Base-by-base conservation (phyloP, 148 eudicot species). In the Vaccinium vitisidaea region DNA sequence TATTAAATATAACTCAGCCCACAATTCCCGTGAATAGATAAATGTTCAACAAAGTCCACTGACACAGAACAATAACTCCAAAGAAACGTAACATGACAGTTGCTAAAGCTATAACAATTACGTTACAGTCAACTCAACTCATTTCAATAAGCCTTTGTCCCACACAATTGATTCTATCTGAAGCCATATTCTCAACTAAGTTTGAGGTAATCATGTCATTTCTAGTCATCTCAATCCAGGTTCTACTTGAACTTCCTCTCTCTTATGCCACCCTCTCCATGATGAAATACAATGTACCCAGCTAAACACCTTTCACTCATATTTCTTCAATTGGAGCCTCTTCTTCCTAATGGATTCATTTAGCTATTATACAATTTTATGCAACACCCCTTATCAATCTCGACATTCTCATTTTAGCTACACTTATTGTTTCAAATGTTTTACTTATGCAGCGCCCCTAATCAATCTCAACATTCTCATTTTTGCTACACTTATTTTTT, bases 261-360 rank as follows among this genome's bases (percentile, higher is more conserved):
- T 58, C 63, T 18, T 58, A 15, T 58, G 4, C 63, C 21, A 58
- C 6, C 63, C n/a, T 58, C 63, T 4, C 63, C 21, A 14, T 58
- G 63, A 18, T 58, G 21, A 58, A 58, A 16, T 58, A 53, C 55
- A 8, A 53, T 58, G 63, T 16, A 19, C 15, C 63, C 77, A 73
- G 36, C 77, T 7, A 15, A 73, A 36, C 49, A 7, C 3, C 10
- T 36, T 36, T 39, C 49, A 16, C 77, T 32, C 10, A 36, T 58
- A 15, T 73, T 71, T 73, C 49, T 73, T 36, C 77, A 36, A 10
- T 73, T 15, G 49, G 77, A 36, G 77, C 77, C 77, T 36, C 77
- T 73, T 73, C 49, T 73, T 36, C 76, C 76, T 36, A 32, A 73
- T 73, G 10, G 19, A 73, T 32, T 73, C 21, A 36, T 36, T 73